phyloP scores from a whole-genome alignment of 257 asterid species.

The Solanum dulcamara region DNA sequence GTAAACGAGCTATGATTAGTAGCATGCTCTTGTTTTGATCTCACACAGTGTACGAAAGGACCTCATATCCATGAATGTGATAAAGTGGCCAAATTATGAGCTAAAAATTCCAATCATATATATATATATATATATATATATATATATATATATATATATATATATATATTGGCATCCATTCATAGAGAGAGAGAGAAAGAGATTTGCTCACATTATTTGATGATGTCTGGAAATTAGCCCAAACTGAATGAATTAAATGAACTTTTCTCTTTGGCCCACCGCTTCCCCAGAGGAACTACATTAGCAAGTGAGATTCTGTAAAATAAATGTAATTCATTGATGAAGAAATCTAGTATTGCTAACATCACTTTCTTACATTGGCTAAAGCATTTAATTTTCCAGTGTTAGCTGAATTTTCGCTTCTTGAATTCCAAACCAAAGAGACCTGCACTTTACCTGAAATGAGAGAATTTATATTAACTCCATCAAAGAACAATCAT shows the following conservation, averaged over 20 bases:
- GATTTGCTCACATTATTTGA: conserved; percentile 50
- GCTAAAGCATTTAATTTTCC: conserved; percentile 62
- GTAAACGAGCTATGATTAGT: neutral
- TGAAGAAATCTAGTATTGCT: neutral
- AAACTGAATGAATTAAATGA: conserved; percentile 77
- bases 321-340: neutral
- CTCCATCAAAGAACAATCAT: neutral
- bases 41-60: neutral
- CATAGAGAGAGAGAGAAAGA: neutral
- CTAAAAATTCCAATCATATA: neutral
- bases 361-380: conserved; percentile 37
- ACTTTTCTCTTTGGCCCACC: conserved; percentile 59
- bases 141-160: too few relatives aligned
- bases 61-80: neutral
- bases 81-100: neutral
- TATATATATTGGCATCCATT: neutral
- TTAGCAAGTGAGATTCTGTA: conserved; percentile 7
- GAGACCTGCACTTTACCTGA: conserved; percentile 91
- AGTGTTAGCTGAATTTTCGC: conserved; percentile 55
- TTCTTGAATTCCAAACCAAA: conserved; percentile 89
- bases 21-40: neutral
- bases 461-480: conserved; percentile 4
- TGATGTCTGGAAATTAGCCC: conserved; percentile 94
- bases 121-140: too few relatives aligned
- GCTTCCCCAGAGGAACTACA: conserved; percentile 64